Evolutionary conservation across 169 alveolate species (phyloP).

Genomic region (Babesia bigemina): DNA sequence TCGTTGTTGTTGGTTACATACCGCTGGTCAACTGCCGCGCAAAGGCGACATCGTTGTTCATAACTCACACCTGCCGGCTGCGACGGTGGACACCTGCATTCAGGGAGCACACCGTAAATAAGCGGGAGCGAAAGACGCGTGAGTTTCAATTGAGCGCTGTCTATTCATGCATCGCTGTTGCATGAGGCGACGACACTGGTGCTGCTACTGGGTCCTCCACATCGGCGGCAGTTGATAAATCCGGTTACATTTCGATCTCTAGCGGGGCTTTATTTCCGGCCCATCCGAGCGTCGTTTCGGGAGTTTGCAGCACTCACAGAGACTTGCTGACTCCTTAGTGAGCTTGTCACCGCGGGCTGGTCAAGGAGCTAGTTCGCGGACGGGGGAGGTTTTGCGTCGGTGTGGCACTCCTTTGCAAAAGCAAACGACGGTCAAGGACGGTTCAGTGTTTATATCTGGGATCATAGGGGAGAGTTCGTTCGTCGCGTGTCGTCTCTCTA

Average conservation of each 20-base stretch:
- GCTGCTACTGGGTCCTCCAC: conserved; percentile 10
- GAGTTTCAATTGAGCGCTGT: neutral
- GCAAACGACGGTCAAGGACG: too few relatives aligned
- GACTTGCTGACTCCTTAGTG: conserved; percentile 6
- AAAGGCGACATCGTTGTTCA: too few relatives aligned
- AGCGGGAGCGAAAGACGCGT: neutral
- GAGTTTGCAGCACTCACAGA: neutral
- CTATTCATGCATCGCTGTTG: conserved; percentile 24
- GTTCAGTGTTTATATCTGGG: too few relatives aligned
- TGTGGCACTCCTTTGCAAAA: neutral
- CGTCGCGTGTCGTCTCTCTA: too few relatives aligned
- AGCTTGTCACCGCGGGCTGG: conserved; percentile 4
- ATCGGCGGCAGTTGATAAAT: neutral
- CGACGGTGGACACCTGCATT: too few relatives aligned
- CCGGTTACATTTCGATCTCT: neutral
- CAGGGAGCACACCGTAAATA: too few relatives aligned
- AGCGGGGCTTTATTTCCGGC: neutral
- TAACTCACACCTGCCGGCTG: too few relatives aligned
- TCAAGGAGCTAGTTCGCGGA: neutral
- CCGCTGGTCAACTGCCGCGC: too few relatives aligned
- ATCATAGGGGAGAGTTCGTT: neutral
- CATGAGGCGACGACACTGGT: conserved; percentile 50
- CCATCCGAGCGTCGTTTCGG: neutral
- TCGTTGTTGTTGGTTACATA: too few relatives aligned
- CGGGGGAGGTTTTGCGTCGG: conserved; percentile 8